Base-by-base conservation (phyloP, 805 yeast species). In the Yarrowia phangngaensis region DNA sequence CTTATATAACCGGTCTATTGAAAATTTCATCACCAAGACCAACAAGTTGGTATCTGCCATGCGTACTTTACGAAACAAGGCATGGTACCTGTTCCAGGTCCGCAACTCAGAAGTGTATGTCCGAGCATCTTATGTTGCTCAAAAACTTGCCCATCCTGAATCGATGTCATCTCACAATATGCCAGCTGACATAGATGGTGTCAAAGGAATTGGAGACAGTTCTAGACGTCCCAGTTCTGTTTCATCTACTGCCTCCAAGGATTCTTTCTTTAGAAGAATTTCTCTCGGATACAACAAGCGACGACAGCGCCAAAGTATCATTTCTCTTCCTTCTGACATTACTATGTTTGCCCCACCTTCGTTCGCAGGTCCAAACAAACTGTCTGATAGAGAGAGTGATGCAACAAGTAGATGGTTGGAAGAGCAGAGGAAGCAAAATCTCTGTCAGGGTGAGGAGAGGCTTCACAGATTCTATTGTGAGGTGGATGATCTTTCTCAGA, bases 401-500 rank as follows among this genome's bases (percentile, higher is more conserved):
- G 48, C 55, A 0, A 62, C 64, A 6, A 32, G 51, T 26, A 51
- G 55, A 16, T 65, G 59, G 58, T 51, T 65, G 38, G 54, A 59
- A 12, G 58, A 60, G 9, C 58, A 59, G 50, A 57, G 60, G 3
- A 60, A 62, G 17, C 66, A 62, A 33, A 64, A 63, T 34, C 54
- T 64, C 28, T 58, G 67, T 31, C 59, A 55, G 4, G 63, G 64
- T 9, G 70, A 65, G 45, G 70, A 65, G 50, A 50, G 58, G n/a
- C 56, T 65, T 23, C 69, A 63, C 29, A 50, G 70, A 12, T 64
- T 60, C 32, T 57, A 61, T 33, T 61, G 64, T 28, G 70, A 65
- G 48, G 53, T 64, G 4, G 65, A 60, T 11, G 54, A 47, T 14
- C 54, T 64, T 13, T 55, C 60, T 6, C 53, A 53, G 36, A 54